These are phyloP conservation scores for Pythium vanterpoolii DNA, from an alignment of 352 stramenopile genomes.

Conservation along the genomic window DNA sequence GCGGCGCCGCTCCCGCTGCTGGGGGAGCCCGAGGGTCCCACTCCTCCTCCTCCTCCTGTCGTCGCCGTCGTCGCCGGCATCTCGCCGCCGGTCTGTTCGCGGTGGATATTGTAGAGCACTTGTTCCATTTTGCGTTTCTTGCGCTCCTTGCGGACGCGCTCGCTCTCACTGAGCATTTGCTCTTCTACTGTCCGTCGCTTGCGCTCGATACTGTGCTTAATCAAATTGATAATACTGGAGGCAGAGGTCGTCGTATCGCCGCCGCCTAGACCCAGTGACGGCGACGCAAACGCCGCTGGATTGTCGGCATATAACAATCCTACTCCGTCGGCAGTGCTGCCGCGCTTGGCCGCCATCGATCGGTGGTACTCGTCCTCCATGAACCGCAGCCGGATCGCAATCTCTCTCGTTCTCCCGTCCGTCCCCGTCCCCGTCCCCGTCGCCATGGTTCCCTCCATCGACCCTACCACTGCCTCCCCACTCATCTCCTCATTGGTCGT, in stretches of 20 bases:
- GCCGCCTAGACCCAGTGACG: neutral
- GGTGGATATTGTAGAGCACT: constrained; percentile 45
- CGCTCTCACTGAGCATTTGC: constrained; percentile 48
- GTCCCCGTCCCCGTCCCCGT: neutral
- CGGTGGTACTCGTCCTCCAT: constrained; percentile 49
- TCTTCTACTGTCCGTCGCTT: constrained; percentile 46
- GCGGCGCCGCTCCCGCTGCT: neutral
- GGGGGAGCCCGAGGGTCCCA: neutral
- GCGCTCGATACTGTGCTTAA: constrained; percentile 53
- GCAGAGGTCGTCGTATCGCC: constrained; percentile 21
- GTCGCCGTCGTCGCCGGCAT: no score
- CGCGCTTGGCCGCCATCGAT: constrained; percentile 14
- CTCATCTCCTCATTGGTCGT: neutral
- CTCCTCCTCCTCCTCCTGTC: no score
- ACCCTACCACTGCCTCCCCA: neutral
- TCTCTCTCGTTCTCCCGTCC: constrained; percentile 20
- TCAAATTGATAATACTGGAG: constrained; percentile 45
- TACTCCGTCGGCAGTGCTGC: neutral
- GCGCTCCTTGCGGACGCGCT: constrained; percentile 48
- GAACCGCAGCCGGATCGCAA: constrained; percentile 31
- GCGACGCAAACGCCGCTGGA: neutral
- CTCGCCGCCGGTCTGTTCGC: constrained; percentile 27
- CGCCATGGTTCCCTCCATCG: neutral
- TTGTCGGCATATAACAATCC: neutral
- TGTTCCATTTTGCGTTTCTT: constrained; percentile 68